Percentiles rank a stretch among this genome's conserved stretches.
Conservation (phyloP, 306 rosid species). For the Trifolium subterraneum region DNA sequence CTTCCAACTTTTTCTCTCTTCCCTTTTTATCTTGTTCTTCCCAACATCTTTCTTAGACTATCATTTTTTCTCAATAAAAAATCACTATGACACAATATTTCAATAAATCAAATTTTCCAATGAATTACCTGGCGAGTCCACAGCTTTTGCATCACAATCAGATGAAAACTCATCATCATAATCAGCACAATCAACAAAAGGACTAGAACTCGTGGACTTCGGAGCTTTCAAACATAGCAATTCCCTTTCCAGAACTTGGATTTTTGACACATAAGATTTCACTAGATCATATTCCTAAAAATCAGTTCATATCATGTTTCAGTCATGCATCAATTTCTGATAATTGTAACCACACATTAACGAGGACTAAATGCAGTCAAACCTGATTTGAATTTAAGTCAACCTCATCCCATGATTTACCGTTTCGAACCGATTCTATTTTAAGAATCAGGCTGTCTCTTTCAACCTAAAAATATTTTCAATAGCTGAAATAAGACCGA, state of each 20-base stretch:
- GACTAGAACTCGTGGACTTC: constrained; percentile 50
- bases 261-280: constrained; percentile 72
- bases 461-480: constrained; percentile 70
- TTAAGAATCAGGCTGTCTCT: constrained; percentile 70
- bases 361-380: constrained; percentile 23
- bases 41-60: constrained; percentile 12
- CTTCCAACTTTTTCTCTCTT: not conserved
- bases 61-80: constrained; percentile 11
- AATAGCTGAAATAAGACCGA: constrained; percentile 24
- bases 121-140: constrained; percentile 62
- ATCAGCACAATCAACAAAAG: constrained; percentile 60
- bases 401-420: constrained; percentile 90
- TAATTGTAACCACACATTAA: constrained; percentile 19
- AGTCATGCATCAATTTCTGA: constrained; percentile 26
- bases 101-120: not conserved
- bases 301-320: constrained; percentile 25
- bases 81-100: constrained; percentile 6
- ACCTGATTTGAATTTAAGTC: constrained; percentile 80
- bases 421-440: constrained; percentile 78
- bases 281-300: constrained; percentile 77
- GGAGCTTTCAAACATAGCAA: constrained; percentile 56
- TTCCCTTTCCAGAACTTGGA: constrained; percentile 85
- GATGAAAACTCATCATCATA: constrained; percentile 69
- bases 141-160: constrained; percentile 64
- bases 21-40: constrained; percentile 2